Evolutionary conservation across 495 filamentous ascomycete genomes (phyloP).

Genomic region (Neurospora sp.): DNA sequence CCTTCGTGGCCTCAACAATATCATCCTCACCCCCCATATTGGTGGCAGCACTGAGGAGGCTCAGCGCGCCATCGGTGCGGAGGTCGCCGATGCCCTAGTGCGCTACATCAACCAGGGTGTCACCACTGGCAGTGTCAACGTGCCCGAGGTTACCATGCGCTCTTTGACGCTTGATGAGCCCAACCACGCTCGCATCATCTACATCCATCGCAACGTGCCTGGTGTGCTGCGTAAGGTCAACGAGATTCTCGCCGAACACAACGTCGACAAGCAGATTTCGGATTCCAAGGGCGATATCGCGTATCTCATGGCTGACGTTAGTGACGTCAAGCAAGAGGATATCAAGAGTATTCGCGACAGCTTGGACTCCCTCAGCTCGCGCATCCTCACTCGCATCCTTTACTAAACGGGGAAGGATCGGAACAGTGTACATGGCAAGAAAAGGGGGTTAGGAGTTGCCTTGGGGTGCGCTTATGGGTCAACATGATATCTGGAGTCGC

Average conservation of each 20-base stretch:
- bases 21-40: constrained; percentile 94
- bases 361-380: constrained; percentile 70
- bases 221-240: constrained; percentile 92
- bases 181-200: constrained; percentile 83
- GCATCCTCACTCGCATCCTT: constrained; percentile 78
- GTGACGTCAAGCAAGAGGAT: constrained; percentile 63
- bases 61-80: constrained; percentile 89
- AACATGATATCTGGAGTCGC: constrained; percentile 7
- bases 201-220: constrained; percentile 90
- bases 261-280: constrained; percentile 97
- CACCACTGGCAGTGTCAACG: constrained; percentile 85
- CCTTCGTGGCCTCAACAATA: constrained; percentile 74
- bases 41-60: constrained; percentile 97
- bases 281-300: constrained; percentile 90
- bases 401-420: constrained; percentile 47
- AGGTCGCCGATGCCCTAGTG: constrained; percentile 79
- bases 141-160: constrained; percentile 87
- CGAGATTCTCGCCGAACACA: constrained; percentile 85
- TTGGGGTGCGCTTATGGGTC: not conserved
- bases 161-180: constrained; percentile 79
- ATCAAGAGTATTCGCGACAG: constrained; percentile 78
- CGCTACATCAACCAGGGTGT: constrained; percentile 88
- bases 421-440: not conserved
- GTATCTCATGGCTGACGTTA: constrained; percentile 97
- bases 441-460: not conserved